phyloP scores from a whole-genome alignment of 164 flowering plant species.

The Chimonanthus salicifolius region DNA sequence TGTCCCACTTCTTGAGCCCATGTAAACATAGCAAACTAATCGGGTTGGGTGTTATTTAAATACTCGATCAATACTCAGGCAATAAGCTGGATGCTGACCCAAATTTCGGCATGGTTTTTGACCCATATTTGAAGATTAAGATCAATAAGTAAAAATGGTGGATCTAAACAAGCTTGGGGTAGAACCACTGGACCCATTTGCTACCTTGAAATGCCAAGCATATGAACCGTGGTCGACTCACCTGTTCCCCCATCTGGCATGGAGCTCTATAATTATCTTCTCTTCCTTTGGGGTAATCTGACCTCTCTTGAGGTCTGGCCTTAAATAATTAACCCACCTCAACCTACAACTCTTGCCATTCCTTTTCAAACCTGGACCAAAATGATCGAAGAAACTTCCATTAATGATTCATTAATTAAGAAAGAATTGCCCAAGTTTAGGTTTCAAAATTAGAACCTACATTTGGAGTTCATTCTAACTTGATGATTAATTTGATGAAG shows the following conservation, averaged over 20 bases:
- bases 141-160: neutral
- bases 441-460: neutral
- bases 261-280: slow-evolving; percentile 65
- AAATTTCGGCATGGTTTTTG: neutral
- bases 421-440: neutral
- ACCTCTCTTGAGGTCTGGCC: slow-evolving; percentile 94
- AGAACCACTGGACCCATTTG: neutral
- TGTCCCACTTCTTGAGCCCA: neutral
- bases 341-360: slow-evolving; percentile 94
- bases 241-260: slow-evolving; percentile 97
- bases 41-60: no score
- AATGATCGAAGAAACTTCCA: neutral
- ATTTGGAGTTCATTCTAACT: neutral
- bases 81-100: no score
- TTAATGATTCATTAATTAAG: neutral
- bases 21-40: neutral
- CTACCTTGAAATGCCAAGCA: neutral
- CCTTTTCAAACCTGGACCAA: slow-evolving; percentile 66
- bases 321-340: slow-evolving; percentile 90
- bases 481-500: no score
- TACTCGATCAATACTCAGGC: no score
- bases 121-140: neutral
- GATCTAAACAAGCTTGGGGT: neutral
- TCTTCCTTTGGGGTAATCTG: slow-evolving; percentile 88
- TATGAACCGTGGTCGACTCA: slow-evolving; percentile 14